These are phyloP conservation scores for Barnettozyma wickerhamii DNA, from an alignment of 805 yeast genomes.

Conservation along the genomic window DNA sequence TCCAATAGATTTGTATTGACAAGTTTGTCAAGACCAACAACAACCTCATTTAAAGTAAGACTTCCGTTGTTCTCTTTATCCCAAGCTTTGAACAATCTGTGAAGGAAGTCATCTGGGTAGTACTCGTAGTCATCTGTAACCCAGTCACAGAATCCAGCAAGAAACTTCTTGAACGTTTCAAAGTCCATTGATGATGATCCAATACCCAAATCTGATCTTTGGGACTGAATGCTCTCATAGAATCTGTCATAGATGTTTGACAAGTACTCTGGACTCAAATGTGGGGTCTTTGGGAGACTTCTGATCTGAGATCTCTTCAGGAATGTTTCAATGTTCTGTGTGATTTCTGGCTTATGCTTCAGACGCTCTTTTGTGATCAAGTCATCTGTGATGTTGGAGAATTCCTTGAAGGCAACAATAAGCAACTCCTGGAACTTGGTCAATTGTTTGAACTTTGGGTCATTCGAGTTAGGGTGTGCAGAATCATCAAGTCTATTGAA, in stretches of 20 bases:
- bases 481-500: constrained; percentile 73
- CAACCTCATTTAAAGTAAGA: constrained; percentile 65
- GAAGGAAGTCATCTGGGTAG: constrained; percentile 45
- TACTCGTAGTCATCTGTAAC: constrained; percentile 36
- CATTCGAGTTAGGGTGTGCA: constrained; percentile 68
- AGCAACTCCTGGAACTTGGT: constrained; percentile 86
- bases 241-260: constrained; percentile 81
- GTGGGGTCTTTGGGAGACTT: constrained; percentile 72
- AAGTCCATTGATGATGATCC: constrained; percentile 68
- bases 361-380: constrained; percentile 64
- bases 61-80: constrained; percentile 49
- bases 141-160: constrained; percentile 84
- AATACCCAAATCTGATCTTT: constrained; percentile 49
- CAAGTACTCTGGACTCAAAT: constrained; percentile 48
- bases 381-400: constrained; percentile 72
- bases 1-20: constrained; percentile 73
- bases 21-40: constrained; percentile 66
- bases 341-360: constrained; percentile 69
- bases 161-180: constrained; percentile 64
- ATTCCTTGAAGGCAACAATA: constrained; percentile 91
- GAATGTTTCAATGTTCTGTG: constrained; percentile 82
- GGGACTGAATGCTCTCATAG: constrained; percentile 70
- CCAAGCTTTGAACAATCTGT: constrained; percentile 69
- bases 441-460: constrained; percentile 58
- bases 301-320: constrained; percentile 90